Evolutionary conservation across 805 yeast genomes (phyloP).

Genomic region (Kazachstania psychrophila): DNA sequence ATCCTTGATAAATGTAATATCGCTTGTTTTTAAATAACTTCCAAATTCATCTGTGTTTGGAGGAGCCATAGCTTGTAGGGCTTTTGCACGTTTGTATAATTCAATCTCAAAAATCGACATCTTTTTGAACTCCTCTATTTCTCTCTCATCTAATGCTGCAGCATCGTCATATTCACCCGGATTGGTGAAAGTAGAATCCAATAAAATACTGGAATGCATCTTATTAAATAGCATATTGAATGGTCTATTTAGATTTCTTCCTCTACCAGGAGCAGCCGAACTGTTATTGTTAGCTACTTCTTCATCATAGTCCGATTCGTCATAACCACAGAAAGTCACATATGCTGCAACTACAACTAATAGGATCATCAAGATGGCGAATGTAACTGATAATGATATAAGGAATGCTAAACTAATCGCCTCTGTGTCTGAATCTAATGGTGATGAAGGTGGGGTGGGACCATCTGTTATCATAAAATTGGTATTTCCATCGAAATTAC

Average conservation of each 20-base stretch:
- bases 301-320: constrained; percentile 29
- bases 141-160: constrained; percentile 17
- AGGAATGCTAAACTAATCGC: constrained; percentile 28
- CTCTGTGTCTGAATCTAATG: constrained; percentile 22
- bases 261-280: constrained; percentile 6
- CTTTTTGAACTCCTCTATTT: constrained; percentile 19
- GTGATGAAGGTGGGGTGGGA: constrained; percentile 10
- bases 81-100: constrained; percentile 24
- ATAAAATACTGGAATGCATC: constrained; percentile 20
- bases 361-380: constrained; percentile 27
- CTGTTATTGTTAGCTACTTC: constrained; percentile 12
- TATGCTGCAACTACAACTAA: constrained; percentile 26
- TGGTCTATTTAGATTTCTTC: constrained; percentile 7
- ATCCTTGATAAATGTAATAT: constrained; percentile 25
- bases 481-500: too few relatives aligned
- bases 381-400: constrained; percentile 29
- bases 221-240: constrained; percentile 20
- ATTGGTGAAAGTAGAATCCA: constrained; percentile 24
- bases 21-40: constrained; percentile 20
- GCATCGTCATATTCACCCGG: constrained; percentile 28
- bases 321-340: constrained; percentile 27
- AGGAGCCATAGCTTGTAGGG: constrained; percentile 24
- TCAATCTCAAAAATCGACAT: constrained; percentile 28
- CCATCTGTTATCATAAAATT: too few relatives aligned
- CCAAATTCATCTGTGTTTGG: constrained; percentile 28